A percentile compares a stretch with the other conserved stretches of the same genome.
phyloP scores from a whole-genome alignment of 495 filamentous ascomycete genomes.

The Copromyces sp. region DNA sequence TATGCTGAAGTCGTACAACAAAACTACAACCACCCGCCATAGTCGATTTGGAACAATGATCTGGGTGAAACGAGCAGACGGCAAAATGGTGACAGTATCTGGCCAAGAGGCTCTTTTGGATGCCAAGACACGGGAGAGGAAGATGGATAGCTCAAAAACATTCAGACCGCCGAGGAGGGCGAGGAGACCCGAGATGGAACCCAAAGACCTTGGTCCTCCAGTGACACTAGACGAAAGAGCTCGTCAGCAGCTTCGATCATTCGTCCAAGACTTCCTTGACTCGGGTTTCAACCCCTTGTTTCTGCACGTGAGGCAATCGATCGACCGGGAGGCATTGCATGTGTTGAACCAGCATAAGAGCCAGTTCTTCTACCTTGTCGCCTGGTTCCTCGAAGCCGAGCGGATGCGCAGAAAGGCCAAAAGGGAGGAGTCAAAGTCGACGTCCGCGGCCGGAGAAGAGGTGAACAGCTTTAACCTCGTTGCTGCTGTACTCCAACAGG shows the following conservation, averaged over 20 bases:
- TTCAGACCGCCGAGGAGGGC: slow-evolving; percentile 69
- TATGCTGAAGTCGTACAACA: slow-evolving; percentile 66
- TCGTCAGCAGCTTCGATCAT: slow-evolving; percentile 60
- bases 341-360: slow-evolving; percentile 59
- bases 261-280: slow-evolving; percentile 91
- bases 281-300: slow-evolving; percentile 95
- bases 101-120: slow-evolving; percentile 77
- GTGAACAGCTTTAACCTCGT: slow-evolving; percentile 75
- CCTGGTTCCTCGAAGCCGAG: slow-evolving; percentile 93
- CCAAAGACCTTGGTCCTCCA: slow-evolving; percentile 65
- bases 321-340: slow-evolving; percentile 85
- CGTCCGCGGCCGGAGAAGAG: slow-evolving; percentile 37
- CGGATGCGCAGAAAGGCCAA: slow-evolving; percentile 55
- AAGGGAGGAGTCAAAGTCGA: slow-evolving; percentile 33
- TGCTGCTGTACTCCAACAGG: slow-evolving; percentile 81
- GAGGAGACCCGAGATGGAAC: slow-evolving; percentile 53
- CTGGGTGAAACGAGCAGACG: slow-evolving; percentile 84
- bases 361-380: slow-evolving; percentile 86
- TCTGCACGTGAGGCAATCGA: slow-evolving; percentile 70
- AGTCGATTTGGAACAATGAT: slow-evolving; percentile 95
- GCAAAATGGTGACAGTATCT: slow-evolving; percentile 71
- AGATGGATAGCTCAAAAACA: slow-evolving; percentile 88
- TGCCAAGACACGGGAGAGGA: slow-evolving; percentile 57
- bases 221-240: slow-evolving; percentile 57
- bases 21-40: slow-evolving; percentile 76